These are phyloP conservation scores for Fragilariopsis cylindrus DNA, from an alignment of 108 stramenopile species.

Conservation along the genomic window DNA sequence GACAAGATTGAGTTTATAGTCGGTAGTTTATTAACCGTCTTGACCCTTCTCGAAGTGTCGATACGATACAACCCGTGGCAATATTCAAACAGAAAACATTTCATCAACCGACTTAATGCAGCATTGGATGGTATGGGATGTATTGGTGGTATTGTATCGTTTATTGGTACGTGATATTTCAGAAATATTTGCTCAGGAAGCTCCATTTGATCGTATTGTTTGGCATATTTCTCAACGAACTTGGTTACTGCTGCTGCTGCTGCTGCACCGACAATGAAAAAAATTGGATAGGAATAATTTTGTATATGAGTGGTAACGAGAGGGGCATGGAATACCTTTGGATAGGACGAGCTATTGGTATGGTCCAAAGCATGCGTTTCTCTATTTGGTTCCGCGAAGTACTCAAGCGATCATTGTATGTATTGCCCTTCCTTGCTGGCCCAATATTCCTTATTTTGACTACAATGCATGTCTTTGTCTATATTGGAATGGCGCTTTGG, in stretches of 20 bases:
- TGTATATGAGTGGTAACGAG: neutral
- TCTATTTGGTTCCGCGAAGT: slow-evolving; percentile 50
- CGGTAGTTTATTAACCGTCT: slow-evolving; percentile 34
- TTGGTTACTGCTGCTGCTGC: neutral
- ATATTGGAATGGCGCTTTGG: slow-evolving; percentile 57
- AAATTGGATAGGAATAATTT: neutral
- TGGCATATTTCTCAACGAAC: neutral
- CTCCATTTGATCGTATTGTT: neutral
- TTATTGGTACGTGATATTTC: slow-evolving; percentile 12
- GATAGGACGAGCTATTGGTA: slow-evolving; percentile 53
- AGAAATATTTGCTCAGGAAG: neutral
- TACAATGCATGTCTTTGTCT: slow-evolving; percentile 49
- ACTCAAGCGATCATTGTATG: slow-evolving; percentile 43
- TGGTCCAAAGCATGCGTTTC: slow-evolving; percentile 58
- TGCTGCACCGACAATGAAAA: neutral
- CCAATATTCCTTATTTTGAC: slow-evolving; percentile 47
- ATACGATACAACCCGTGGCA: slow-evolving; percentile 28
- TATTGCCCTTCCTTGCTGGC: slow-evolving; percentile 36
- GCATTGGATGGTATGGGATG: slow-evolving; percentile 50
- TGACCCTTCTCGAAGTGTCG: neutral
- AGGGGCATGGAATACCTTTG: slow-evolving; percentile 33
- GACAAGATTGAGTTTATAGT: slow-evolving; percentile 9
- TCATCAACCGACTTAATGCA: slow-evolving; percentile 28
- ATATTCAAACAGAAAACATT: slow-evolving; percentile 14
- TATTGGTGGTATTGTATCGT: slow-evolving; percentile 39